Conservation (phyloP, 768 basidiomycete species). For the Polyporus arcularius region DNA sequence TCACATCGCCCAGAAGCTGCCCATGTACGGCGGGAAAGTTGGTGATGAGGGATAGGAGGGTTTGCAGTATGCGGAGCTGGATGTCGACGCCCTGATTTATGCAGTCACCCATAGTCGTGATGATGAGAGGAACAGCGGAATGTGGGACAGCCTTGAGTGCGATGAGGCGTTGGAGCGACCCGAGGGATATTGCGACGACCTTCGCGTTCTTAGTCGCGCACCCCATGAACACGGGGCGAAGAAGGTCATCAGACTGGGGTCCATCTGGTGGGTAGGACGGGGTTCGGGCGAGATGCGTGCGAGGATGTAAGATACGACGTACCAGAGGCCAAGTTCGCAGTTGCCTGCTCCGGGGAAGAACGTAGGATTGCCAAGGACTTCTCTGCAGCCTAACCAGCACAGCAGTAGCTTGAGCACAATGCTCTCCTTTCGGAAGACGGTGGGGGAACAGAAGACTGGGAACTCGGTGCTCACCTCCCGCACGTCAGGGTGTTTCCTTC, state of each 20-base stretch:
- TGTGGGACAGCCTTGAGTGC: constrained; percentile 83
- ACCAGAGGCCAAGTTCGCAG: constrained; percentile 74
- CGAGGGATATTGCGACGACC: constrained; percentile 89
- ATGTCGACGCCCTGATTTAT: constrained; percentile 96
- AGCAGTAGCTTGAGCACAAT: neutral
- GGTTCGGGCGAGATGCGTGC: constrained; percentile 56
- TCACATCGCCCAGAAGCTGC: constrained; percentile 75
- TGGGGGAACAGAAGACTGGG: neutral
- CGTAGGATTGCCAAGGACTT: constrained; percentile 80
- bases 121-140: constrained; percentile 74
- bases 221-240: constrained; percentile 90
- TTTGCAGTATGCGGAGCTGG: constrained; percentile 91
- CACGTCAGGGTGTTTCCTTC: constrained; percentile 91
- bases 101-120: constrained; percentile 83
- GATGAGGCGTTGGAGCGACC: constrained; percentile 89
- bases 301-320: constrained; percentile 24
- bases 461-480: constrained; percentile 66
- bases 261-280: constrained; percentile 49
- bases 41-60: constrained; percentile 86
- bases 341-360: constrained; percentile 81
- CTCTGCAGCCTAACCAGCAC: constrained; percentile 67
- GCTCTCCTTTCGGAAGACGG: too few relatives aligned
- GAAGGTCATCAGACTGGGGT: constrained; percentile 76
- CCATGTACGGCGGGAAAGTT: constrained; percentile 86
- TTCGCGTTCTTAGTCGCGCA: constrained; percentile 93